Conservation (phyloP, 78 protist genomes). For the Paratrimastix pyriformis region DNA sequence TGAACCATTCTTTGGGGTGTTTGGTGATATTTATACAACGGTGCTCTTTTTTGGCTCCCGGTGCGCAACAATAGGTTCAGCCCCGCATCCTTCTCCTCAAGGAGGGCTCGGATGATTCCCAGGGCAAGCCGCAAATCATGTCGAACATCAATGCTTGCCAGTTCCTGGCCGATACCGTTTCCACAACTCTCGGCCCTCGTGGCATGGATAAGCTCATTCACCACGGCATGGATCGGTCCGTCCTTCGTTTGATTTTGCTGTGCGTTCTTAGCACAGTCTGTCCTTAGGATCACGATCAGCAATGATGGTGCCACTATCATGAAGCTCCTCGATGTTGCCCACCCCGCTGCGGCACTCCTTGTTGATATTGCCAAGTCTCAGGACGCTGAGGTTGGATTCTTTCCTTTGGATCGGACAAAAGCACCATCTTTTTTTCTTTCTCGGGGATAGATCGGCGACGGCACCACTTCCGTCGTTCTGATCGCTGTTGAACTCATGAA, state of each 20-base stretch:
- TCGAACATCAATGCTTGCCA: slow-evolving; percentile 93
- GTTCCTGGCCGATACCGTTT: slow-evolving; percentile 61
- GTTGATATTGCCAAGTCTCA: slow-evolving; percentile 95
- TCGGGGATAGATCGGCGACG: slow-evolving; percentile 85
- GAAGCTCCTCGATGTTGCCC: slow-evolving; percentile 91
- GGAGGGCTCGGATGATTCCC: slow-evolving; percentile 97
- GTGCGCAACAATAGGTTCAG: too few relatives aligned
- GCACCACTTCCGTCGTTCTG: slow-evolving; percentile 97
- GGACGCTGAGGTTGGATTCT: slow-evolving; percentile 78
- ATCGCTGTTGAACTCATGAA: slow-evolving; percentile 90
- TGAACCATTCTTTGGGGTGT: too few relatives aligned
- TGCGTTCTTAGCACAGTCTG: too few relatives aligned
- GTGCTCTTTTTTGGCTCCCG: too few relatives aligned
- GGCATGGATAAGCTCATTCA: slow-evolving; percentile 71
- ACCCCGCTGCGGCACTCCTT: slow-evolving; percentile 96
- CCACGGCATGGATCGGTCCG: neutral
- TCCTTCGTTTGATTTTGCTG: neutral
- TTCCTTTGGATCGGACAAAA: neutral
- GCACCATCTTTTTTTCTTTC: neutral
- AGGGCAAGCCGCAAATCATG: slow-evolving; percentile 93
- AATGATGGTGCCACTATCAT: slow-evolving; percentile 99
- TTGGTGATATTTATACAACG: too few relatives aligned
- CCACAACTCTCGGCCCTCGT: slow-evolving; percentile 79
- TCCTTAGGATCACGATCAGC: slow-evolving; percentile 80
- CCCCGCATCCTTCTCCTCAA: slow-evolving; percentile 84